These are phyloP conservation scores for Penicillium glabrum DNA, from an alignment of 2,329 filamentous ascomycete species.

Conservation along the genomic window DNA sequence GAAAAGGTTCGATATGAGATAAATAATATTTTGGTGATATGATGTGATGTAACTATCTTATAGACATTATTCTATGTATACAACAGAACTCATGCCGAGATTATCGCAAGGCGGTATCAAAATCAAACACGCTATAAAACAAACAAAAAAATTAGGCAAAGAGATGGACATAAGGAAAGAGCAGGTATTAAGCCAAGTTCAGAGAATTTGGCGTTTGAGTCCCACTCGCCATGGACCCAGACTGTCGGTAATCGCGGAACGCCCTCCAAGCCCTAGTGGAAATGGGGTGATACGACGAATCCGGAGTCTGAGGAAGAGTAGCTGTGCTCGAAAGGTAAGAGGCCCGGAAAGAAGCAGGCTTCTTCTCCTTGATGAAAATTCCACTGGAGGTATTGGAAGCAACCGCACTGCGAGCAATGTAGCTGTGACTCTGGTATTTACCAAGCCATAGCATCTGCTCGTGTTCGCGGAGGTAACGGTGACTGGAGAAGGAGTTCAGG, in stretches of 20 bases:
- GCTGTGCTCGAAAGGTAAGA: background rate
- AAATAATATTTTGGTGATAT: background rate
- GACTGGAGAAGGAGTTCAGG: background rate
- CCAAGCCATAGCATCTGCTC: constrained; percentile 5
- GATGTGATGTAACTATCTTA: background rate
- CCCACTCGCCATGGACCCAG: background rate
- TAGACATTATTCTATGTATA: background rate
- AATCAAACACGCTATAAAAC: background rate
- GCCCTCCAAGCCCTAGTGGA: background rate
- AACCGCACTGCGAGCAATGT: background rate
- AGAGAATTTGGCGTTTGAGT: background rate
- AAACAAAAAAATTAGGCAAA: background rate
- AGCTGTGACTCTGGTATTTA: constrained; percentile 3
- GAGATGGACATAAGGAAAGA: background rate
- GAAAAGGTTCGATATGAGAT: background rate
- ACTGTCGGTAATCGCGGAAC: background rate
- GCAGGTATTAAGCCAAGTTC: background rate
- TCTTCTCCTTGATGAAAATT: background rate
- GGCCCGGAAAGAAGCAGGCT: background rate
- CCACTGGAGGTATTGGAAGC: background rate
- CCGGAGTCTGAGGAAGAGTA: background rate
- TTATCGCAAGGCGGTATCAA: background rate
- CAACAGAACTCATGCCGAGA: background rate
- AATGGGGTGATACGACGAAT: background rate
- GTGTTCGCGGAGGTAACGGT: constrained; percentile 1